Conservation (phyloP, 192 early-diverging fungal genomes). For the Rhizoclosmatium globosum region DNA sequence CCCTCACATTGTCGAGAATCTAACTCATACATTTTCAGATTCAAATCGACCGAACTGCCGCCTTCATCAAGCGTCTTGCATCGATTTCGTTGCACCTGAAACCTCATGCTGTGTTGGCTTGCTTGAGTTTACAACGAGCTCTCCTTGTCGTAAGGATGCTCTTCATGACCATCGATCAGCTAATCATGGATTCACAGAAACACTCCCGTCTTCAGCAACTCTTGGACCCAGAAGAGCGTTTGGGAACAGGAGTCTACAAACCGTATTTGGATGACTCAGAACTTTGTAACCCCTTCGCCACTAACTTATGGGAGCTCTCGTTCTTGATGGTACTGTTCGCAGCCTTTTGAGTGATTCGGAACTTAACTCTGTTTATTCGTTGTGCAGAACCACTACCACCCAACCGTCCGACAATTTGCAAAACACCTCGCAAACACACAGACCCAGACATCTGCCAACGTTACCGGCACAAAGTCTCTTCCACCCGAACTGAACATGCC, state of each 20-base stretch:
- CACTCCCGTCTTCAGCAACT: slow-evolving; percentile 70
- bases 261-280: slow-evolving; percentile 89
- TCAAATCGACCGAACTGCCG: slow-evolving; percentile 81
- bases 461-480: slow-evolving; percentile 44
- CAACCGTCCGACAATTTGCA: slow-evolving; percentile 51
- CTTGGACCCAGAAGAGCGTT: slow-evolving; percentile 69
- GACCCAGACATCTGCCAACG: slow-evolving; percentile 16
- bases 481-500: slow-evolving; percentile 33
- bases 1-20: not conserved
- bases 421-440: slow-evolving; percentile 41
- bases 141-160: slow-evolving; percentile 61
- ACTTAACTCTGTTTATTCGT: not conserved
- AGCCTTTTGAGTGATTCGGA: not conserved
- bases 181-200: slow-evolving; percentile 47
- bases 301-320: slow-evolving; percentile 87
- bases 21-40: slow-evolving; percentile 51
- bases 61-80: slow-evolving; percentile 87
- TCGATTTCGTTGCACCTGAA: slow-evolving; percentile 79
- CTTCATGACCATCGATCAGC: not conserved
- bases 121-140: slow-evolving; percentile 69
- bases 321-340: slow-evolving; percentile 69
- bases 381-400: slow-evolving; percentile 55
- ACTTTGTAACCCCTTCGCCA: slow-evolving; percentile 93
- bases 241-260: slow-evolving; percentile 83
- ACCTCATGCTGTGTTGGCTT: slow-evolving; percentile 72